Evolutionary conservation across 2,329 filamentous ascomycete species (phyloP), one percentile per base, ranked within the genome.

Genomic region (Pseudomassariella vexata): DNA sequence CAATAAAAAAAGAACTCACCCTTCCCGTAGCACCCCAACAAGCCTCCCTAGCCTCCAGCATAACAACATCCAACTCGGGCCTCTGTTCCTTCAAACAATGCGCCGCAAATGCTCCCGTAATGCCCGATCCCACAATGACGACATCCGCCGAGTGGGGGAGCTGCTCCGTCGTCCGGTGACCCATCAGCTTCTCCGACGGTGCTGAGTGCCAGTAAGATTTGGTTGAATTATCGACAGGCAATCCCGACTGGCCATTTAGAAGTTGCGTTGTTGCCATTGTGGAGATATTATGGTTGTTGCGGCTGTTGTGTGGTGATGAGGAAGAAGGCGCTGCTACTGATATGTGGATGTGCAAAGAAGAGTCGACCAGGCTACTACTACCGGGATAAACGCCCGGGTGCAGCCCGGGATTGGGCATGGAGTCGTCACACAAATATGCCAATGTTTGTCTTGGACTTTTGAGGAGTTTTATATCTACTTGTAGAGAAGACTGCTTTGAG

Each of bases 1-100:
- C n/a, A n/a, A n/a, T n/a, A n/a, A n/a, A n/a, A 15, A 19, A 19
- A 19, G 12, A 8, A 66, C 76, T 66, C 49, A 85, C 81, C 49
- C 84, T 63, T n/a, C 85, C 84, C 1, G 84, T 90, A n/a, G 85
- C 85, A 12, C 85, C 85, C 74, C 76, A 88, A 50, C 84, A 89
- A 4, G 79, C 82, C 62, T 89, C 84, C 46, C 85, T 68, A 10
- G 85, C 85, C 58, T 90, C 85, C 5, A 90, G 65, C 63, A 89
- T 70, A 5, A 89, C 65, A 6, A 88, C 70, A n/a, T 59, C 65
- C 37, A 68, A 60, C 5, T 66, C 62, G 23, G 56, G 51, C 45
- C 37, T 55, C 41, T 40, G 61, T 35, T 62, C 66, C 48, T 60
- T 70, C 31, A 86, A 62, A 49, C 75, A 77, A 41, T 76, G 68